Conservation (phyloP, 148 eudicot genomes). For the Polygonum aviculare region DNA sequence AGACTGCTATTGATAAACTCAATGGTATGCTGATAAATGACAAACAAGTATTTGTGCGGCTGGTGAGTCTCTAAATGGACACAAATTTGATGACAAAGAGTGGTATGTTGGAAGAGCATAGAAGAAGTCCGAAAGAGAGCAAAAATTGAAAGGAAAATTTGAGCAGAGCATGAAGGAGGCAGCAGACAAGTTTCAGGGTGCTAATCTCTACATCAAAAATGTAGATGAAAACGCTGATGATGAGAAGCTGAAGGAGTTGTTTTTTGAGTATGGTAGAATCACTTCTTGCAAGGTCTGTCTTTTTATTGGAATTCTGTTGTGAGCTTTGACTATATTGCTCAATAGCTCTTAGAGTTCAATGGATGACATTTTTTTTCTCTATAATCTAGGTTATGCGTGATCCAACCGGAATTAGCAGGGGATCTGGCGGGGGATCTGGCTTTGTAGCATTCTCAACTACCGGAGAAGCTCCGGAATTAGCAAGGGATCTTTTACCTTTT, state of each 20-base stretch:
- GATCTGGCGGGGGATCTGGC: constrained; percentile 73
- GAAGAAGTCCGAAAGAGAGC: constrained; percentile 37
- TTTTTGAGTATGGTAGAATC: constrained; percentile 59
- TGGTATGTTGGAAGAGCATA: constrained; percentile 43
- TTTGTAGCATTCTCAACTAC: constrained; percentile 68
- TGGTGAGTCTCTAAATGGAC: constrained; percentile 34
- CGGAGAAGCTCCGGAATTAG: constrained; percentile 78
- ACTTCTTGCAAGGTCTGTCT: constrained; percentile 65
- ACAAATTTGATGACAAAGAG: constrained; percentile 28
- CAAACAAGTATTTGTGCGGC: constrained; percentile 40
- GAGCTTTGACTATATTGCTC: not conserved
- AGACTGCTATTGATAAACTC: constrained; percentile 37
- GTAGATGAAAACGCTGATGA: constrained; percentile 73
- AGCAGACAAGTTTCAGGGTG: constrained; percentile 30
- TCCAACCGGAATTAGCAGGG: constrained; percentile 69
- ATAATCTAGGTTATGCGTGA: constrained; percentile 66
- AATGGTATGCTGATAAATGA: constrained; percentile 39
- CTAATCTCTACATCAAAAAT: constrained; percentile 36
- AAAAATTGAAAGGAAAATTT: constrained; percentile 25
- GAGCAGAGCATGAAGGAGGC: constrained; percentile 31
- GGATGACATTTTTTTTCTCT: not conserved
- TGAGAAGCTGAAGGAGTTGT: constrained; percentile 76
- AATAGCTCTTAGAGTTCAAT: not conserved
- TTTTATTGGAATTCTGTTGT: not conserved
- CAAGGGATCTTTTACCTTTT: no score